Evolutionary conservation across 2,329 filamentous ascomycete genomes (phyloP), one percentile per base, ranked within the genome.

Genomic region (Epicoccum nigrum): DNA sequence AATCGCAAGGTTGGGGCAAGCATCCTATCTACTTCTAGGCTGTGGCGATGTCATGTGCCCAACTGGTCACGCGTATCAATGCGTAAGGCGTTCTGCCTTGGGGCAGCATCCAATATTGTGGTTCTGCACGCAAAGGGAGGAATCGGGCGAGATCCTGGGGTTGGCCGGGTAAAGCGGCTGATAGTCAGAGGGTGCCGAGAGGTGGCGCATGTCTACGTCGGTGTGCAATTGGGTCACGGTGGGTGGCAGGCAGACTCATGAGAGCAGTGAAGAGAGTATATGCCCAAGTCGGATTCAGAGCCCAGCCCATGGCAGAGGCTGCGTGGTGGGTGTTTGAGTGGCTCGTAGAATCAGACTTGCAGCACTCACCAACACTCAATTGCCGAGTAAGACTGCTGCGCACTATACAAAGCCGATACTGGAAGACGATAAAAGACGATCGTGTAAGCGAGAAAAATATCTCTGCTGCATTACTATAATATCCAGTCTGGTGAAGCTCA

Each of bases 401-500:
- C 33, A 53, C 44, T 53, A 44, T 44, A 39, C 28, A 44, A 31
- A 44, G 43, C 41, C 39, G 45, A 54, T 34, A 17, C 45, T 21
- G 27, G 19, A 23, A 15, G 31, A 11, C n/a, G 1, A 2, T n/a
- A 12, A 15, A 45, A 34, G 7, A 37, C 13, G 28, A 39, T 19
- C 19, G 21, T 17, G 27, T 23, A 45, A 53, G 28, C 38, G 17
- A 38, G 23, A 37, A 7, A 49, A 49, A n/a, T 13, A 15, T 28
- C 34, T 41, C 31, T 48, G 9, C 7, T 45, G 41, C 31, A 54
- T 49, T 49, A 49, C 45, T 54, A 54, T 31, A 30, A 40, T 44
- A 45, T 49, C 34, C 44, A 47, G 30, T 49, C 39, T 33, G 34
- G 44, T 35, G 27, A 7, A 31, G 17, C 46, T 68, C 52, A 97